A percentile compares a stretch with the other conserved stretches of the same genome.
Conservation (phyloP, 345 rosid species). For the Populus nigra region DNA sequence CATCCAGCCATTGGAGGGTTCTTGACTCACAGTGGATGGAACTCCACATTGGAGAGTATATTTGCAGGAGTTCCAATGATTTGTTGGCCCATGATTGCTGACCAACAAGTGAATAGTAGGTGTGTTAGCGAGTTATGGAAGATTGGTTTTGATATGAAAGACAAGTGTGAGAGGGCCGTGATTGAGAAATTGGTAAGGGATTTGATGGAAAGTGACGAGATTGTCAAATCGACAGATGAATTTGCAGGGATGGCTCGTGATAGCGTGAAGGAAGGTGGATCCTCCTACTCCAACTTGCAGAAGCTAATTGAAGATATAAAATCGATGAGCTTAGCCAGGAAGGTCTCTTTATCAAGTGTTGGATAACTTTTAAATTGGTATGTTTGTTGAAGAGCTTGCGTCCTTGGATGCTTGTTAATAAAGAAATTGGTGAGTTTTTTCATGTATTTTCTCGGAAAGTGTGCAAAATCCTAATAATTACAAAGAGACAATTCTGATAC, state of each 20-base stretch:
- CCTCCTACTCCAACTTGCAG: constrained; percentile 8
- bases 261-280: background rate
- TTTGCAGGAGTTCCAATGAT: constrained; percentile 37
- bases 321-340: background rate
- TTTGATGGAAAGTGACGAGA: constrained; percentile 17
- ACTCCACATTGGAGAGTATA: constrained; percentile 28
- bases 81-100: constrained; percentile 37
- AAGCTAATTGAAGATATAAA: constrained; percentile 1
- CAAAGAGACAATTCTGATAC: no score
- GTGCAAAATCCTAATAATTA: no score
- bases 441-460: no score
- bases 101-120: constrained; percentile 36
- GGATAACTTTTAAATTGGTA: no score
- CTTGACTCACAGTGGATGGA: constrained; percentile 22
- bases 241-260: background rate
- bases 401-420: no score
- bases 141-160: constrained; percentile 39
- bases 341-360: no score
- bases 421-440: no score
- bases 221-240: background rate
- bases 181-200: constrained; percentile 27
- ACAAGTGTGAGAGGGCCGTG: constrained; percentile 14
- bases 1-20: constrained; percentile 42
- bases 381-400: no score
- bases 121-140: constrained; percentile 35